phyloP scores from a whole-genome alignment of 768 basidiomycete species.

The Tubosaeta sp. region DNA sequence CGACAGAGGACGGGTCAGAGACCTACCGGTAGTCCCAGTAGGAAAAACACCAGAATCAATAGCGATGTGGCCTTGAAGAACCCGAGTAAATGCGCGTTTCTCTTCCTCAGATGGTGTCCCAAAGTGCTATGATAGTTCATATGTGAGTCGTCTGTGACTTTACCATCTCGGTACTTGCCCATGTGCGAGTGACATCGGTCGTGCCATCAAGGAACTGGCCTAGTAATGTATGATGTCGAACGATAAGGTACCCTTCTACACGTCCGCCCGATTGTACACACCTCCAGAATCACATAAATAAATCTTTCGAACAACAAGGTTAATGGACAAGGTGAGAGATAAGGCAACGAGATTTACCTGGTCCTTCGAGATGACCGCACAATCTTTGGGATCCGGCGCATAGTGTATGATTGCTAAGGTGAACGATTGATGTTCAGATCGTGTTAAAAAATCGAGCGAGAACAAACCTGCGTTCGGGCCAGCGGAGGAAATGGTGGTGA shows the following conservation, averaged over 20 bases:
- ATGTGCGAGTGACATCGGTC: slow-evolving; percentile 90
- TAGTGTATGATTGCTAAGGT: slow-evolving; percentile 88
- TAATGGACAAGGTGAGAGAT: slow-evolving; percentile 17
- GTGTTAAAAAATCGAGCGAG: background rate
- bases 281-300: slow-evolving; percentile 89
- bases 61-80: slow-evolving; percentile 87
- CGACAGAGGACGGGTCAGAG: background rate
- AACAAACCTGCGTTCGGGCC: slow-evolving; percentile 85
- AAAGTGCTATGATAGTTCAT: slow-evolving; percentile 61
- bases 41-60: slow-evolving; percentile 87
- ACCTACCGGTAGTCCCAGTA: slow-evolving; percentile 64
- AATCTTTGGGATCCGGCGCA: slow-evolving; percentile 67
- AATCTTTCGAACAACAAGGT: slow-evolving; percentile 44
- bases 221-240: slow-evolving; percentile 16
- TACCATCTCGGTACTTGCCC: slow-evolving; percentile 43
- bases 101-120: slow-evolving; percentile 80
- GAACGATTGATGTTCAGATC: background rate
- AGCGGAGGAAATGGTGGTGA: slow-evolving; percentile 87
- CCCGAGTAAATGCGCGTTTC: slow-evolving; percentile 85
- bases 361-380: slow-evolving; percentile 70
- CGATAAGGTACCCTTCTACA: background rate
- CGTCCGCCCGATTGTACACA: slow-evolving; percentile 17
- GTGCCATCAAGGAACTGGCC: slow-evolving; percentile 91
- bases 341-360: slow-evolving; percentile 41
- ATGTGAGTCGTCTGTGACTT: background rate